Evolutionary conservation across 2,329 filamentous ascomycete species (phyloP), one percentile per base, ranked within the genome.

Genomic region (Ophiostoma populinum): DNA sequence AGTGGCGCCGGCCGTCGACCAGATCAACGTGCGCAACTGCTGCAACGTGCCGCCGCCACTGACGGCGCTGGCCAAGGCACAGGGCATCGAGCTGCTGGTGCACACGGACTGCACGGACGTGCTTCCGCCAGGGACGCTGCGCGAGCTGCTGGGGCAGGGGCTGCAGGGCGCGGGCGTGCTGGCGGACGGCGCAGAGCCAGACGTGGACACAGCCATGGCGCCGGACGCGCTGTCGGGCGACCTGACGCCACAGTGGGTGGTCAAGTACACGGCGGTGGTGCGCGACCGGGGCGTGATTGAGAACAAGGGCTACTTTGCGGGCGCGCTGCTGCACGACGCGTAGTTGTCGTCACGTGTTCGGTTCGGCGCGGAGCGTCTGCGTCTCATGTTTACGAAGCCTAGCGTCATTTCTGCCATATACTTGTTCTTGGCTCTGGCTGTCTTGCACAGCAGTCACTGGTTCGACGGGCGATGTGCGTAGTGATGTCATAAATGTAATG

Each of bases 261-360:
- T 87, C 45, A 92, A 95, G 53, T 98, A 98, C 53, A 94, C 87
- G 24, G 90, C 90, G 1, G 87, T 95, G 39, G 82, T 95, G 26
- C 80, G 80, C 54, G 80, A 95, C 52, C 67, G 90, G 36, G 90
- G 90, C 11, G 90, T 98, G 7, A 87, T 98, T 44, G 90, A 98
- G 63, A 93, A 90, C 52, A 98, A 95, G 62, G 90, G 90, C 7
- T 95, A 94, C 56, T 94, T 94, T 61, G 87, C 87, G 2, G 73
- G 75, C 15, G 87, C 86, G 3, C 76, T 83, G 50, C 55, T 90
- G 44, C 59, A 61, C 31, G 60, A 62, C 37, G 39, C 41, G 32
- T 55, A 48, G 35, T n/a, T n/a, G n/a, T n/a, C n/a, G n/a, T n/a
- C n/a, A n/a, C n/a, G n/a, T n/a, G n/a, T n/a, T n/a, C n/a, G n/a